phyloP scores from a whole-genome alignment of 768 basidiomycete genomes.

The Suillus variegatus region DNA sequence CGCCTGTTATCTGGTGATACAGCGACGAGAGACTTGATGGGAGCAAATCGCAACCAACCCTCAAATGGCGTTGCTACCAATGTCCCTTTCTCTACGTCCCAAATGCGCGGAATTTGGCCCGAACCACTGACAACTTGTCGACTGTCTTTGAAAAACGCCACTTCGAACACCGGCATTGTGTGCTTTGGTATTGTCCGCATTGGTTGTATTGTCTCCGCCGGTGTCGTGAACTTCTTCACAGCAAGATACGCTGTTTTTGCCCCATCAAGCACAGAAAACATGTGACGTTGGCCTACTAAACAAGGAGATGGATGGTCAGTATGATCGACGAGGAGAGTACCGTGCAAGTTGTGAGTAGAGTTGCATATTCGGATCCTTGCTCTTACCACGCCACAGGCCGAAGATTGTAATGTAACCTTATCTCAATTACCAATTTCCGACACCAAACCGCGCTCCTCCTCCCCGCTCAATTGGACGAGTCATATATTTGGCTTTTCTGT shows the following conservation, averaged over 20 bases:
- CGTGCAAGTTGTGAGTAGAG: too few relatives aligned
- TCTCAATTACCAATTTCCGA: too few relatives aligned
- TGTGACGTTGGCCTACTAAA: not conserved
- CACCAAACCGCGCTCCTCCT: too few relatives aligned
- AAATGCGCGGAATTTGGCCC: conserved; percentile 27
- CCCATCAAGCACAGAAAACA: not conserved
- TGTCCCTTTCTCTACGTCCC: conserved; percentile 25
- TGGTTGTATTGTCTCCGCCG: not conserved
- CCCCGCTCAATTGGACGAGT: too few relatives aligned
- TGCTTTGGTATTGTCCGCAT: not conserved
- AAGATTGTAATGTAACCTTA: too few relatives aligned
- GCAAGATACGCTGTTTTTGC: not conserved
- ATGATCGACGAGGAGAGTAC: not conserved
- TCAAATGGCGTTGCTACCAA: conserved; percentile 16
- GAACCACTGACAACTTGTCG: conserved; percentile 25
- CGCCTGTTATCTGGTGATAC: conserved; percentile 26
- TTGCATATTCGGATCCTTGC: too few relatives aligned
- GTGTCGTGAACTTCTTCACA: not conserved
- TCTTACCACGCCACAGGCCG: too few relatives aligned
- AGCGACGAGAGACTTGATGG: conserved; percentile 18
- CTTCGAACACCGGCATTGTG: not conserved
- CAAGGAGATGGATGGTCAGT: not conserved
- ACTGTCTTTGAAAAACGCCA: conserved; percentile 31
- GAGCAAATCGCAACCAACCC: conserved; percentile 28
- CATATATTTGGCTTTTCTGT: too few relatives aligned